phyloP scores from a whole-genome alignment of 192 early-diverging fungal genomes.

The Mortierella hygrophila region DNA sequence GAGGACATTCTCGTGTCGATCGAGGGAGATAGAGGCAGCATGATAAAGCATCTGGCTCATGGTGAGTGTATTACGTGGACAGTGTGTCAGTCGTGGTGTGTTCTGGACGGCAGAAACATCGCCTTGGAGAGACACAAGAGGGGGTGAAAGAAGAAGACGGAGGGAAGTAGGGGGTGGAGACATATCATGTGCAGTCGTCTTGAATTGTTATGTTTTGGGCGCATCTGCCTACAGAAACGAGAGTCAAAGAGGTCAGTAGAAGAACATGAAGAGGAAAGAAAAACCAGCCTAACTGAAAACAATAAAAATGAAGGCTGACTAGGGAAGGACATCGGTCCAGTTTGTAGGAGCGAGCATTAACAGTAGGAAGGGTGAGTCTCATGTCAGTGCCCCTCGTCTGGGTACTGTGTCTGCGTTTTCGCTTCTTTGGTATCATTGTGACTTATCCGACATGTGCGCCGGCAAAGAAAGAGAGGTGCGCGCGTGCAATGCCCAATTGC shows the following conservation, averaged over 20 bases:
- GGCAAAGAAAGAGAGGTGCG: neutral
- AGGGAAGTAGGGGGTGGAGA: neutral
- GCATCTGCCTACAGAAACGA: too few relatives aligned
- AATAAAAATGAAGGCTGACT: neutral
- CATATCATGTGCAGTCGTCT: constrained; percentile 13
- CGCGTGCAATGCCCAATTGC: neutral
- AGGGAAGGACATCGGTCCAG: too few relatives aligned
- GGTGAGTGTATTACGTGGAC: neutral
- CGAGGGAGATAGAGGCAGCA: too few relatives aligned
- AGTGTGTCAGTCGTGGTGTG: neutral
- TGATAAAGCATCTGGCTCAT: too few relatives aligned
- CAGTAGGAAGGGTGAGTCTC: too few relatives aligned
- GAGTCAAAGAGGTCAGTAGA: too few relatives aligned
- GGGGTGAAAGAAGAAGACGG: neutral
- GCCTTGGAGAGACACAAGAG: neutral
- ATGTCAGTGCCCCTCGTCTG: neutral
- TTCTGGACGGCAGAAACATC: constrained; percentile 1
- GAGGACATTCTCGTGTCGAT: neutral
- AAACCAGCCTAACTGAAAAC: neutral
- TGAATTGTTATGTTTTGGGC: constrained; percentile 25
- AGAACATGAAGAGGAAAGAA: neutral
- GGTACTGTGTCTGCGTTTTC: too few relatives aligned
- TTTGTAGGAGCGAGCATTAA: too few relatives aligned
- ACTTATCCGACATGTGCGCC: neutral
- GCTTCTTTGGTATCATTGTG: neutral